Conservation (phyloP, 2,329 filamentous ascomycete species). For the Nannizziopsis arthrosporioides region DNA sequence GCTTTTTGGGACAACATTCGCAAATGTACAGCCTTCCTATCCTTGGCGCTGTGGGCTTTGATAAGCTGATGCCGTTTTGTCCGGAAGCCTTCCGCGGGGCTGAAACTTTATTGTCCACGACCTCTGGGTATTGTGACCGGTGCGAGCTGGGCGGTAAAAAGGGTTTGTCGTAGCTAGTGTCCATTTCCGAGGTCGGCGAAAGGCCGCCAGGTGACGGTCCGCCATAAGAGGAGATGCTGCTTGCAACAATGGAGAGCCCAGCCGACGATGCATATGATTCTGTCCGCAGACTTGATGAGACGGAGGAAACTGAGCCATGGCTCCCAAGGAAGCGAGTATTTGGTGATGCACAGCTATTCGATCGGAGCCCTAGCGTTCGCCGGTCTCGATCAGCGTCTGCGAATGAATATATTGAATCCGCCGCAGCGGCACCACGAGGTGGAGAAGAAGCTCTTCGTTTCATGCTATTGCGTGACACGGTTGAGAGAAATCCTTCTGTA, state of each 20-base stretch:
- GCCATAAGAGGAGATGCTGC: conserved; percentile 52
- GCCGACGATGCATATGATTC: conserved; percentile 53
- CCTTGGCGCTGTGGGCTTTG: conserved; percentile 32
- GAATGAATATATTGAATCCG: conserved; percentile 28
- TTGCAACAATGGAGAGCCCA: conserved; percentile 47
- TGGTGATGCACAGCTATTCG: conserved; percentile 44
- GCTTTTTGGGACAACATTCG: conserved; percentile 94
- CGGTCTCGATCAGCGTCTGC: conserved; percentile 40
- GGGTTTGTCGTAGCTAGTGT: conserved; percentile 43
- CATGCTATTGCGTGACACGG: conserved; percentile 40
- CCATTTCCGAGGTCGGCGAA: conserved; percentile 47
- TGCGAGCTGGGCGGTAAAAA: conserved; percentile 39
- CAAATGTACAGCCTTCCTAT: conserved; percentile 58
- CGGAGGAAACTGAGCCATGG: conserved; percentile 54
- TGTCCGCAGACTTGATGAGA: conserved; percentile 51
- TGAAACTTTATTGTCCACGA: conserved; percentile 32
- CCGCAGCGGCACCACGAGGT: conserved; percentile 40
- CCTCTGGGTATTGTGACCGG: conserved; percentile 25
- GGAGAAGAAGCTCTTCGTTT: conserved; percentile 56
- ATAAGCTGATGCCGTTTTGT: conserved; percentile 23
- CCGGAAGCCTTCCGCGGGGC: conserved; percentile 40
- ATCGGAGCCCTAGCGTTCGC: conserved; percentile 43
- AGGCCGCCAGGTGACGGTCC: conserved; percentile 49
- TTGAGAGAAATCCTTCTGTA: conserved; percentile 21
- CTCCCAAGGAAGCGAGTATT: conserved; percentile 44